Conservation (phyloP, 1,284 basidiomycete species). For the Heliocybe sulcata region DNA sequence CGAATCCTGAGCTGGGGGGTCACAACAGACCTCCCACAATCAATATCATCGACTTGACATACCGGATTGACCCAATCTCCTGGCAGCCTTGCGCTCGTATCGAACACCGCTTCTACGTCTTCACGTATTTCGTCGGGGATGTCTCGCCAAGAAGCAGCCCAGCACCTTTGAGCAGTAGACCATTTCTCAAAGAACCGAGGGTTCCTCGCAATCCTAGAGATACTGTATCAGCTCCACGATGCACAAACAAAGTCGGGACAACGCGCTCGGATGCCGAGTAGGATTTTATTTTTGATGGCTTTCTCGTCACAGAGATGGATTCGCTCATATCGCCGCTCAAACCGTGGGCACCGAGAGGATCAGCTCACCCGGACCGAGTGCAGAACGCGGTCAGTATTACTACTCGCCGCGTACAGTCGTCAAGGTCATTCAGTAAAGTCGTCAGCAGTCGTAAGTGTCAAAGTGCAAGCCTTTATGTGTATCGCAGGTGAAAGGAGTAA, state of each 20-base stretch:
- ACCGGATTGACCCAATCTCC: constrained; percentile 20
- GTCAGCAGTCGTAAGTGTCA: background rate
- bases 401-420: background rate
- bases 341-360: too few species aligned
- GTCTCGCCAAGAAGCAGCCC: constrained; percentile 21
- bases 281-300: constrained; percentile 3
- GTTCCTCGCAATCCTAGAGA: constrained; percentile 24
- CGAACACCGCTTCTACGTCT: constrained; percentile 18
- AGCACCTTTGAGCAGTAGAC: constrained; percentile 21
- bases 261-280: constrained; percentile 21
- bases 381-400: background rate
- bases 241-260: background rate
- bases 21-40: background rate
- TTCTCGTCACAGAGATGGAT: constrained; percentile 3
- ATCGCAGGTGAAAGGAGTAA: background rate
- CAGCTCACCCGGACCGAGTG: too few species aligned
- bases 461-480: background rate
- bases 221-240: background rate
- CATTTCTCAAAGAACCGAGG: constrained; percentile 22
- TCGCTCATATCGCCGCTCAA: constrained; percentile 2
- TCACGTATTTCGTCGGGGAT: constrained; percentile 16
- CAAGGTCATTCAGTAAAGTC: background rate
- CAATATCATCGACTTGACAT: background rate
- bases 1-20: constrained; percentile 22
- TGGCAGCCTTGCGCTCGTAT: constrained; percentile 18